Percentiles rank a stretch among this genome's conserved stretches.
phyloP scores from a whole-genome alignment of 2,329 filamentous ascomycete species.

The Cadophora sp. region DNA sequence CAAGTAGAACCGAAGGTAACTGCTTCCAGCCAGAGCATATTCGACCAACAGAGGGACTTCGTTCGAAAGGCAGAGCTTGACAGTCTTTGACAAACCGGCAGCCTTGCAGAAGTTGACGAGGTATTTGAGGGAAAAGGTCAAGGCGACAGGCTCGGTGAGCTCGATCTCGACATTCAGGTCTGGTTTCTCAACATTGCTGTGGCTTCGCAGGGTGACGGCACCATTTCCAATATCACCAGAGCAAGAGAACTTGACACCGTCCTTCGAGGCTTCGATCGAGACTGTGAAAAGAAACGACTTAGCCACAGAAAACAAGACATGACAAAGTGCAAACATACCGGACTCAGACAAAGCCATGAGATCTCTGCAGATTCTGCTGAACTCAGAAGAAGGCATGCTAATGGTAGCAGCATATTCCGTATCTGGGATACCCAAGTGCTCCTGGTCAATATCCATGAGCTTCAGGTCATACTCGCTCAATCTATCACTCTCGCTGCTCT shows the following conservation, averaged over 20 bases:
- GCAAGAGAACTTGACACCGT: slow-evolving; percentile 94
- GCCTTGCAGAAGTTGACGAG: slow-evolving; percentile 99
- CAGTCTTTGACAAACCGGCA: slow-evolving; percentile 77
- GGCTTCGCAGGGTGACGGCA: slow-evolving; percentile 87
- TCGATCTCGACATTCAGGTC: slow-evolving; percentile 86
- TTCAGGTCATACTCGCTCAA: slow-evolving; percentile 99
- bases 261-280: slow-evolving; percentile 94
- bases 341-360: slow-evolving; percentile 93
- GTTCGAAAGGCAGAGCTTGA: slow-evolving; percentile 93
- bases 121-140: slow-evolving; percentile 99
- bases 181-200: slow-evolving; percentile 89
- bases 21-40: slow-evolving; percentile 81
- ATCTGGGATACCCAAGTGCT: slow-evolving; percentile 97
- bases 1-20: slow-evolving; percentile 95
- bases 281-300: slow-evolving; percentile 60
- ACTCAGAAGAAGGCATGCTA: slow-evolving; percentile 85
- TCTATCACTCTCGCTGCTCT: slow-evolving; percentile 86
- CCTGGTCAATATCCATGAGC: slow-evolving; percentile 99
- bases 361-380: slow-evolving; percentile 94
- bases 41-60: slow-evolving; percentile 97
- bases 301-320: background rate
- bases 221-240: slow-evolving; percentile 96
- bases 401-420: slow-evolving; percentile 98
- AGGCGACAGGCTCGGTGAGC: slow-evolving; percentile 87
- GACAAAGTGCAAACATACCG: slow-evolving; percentile 62